Conservation (phyloP, 305 asterid genomes). For the Fraxinus dipetala region DNA sequence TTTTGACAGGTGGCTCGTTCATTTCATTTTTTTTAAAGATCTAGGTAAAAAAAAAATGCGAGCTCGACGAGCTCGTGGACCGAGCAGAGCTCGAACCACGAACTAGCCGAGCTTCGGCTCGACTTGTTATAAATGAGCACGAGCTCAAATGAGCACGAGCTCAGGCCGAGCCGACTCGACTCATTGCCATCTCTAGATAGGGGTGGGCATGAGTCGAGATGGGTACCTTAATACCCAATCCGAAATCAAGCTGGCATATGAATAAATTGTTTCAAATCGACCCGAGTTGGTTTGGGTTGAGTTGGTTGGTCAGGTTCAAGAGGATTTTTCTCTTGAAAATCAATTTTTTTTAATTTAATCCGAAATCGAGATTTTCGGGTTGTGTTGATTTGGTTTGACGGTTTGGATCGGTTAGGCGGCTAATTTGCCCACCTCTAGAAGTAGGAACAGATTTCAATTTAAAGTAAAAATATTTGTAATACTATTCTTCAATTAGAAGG, state of each 20-base stretch:
- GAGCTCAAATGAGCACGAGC: too few species aligned
- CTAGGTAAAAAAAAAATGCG: too few species aligned
- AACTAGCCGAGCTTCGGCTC: too few species aligned
- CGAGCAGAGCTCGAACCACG: too few species aligned
- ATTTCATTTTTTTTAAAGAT: too few species aligned
- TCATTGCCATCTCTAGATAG: too few species aligned
- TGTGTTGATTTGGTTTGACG: not conserved
- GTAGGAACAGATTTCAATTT: not conserved
- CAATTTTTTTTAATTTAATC: not conserved
- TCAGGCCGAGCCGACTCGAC: too few species aligned
- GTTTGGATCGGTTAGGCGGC: not conserved
- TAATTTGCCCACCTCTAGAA: not conserved
- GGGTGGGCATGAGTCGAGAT: not conserved
- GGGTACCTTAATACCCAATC: not conserved
- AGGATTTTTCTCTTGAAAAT: not conserved
- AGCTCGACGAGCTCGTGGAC: too few species aligned
- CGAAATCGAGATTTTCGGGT: too few species aligned
- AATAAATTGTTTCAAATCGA: not conserved
- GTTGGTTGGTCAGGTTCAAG: not conserved
- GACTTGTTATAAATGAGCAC: too few species aligned
- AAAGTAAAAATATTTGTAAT: slow-evolving; percentile 13
- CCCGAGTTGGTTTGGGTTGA: not conserved
- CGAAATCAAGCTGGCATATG: not conserved
- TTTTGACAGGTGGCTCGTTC: too few species aligned
- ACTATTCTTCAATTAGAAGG: slow-evolving; percentile 30